phyloP scores from a whole-genome alignment of 2,329 filamentous ascomycete genomes.

The Colletotrichum agaves region DNA sequence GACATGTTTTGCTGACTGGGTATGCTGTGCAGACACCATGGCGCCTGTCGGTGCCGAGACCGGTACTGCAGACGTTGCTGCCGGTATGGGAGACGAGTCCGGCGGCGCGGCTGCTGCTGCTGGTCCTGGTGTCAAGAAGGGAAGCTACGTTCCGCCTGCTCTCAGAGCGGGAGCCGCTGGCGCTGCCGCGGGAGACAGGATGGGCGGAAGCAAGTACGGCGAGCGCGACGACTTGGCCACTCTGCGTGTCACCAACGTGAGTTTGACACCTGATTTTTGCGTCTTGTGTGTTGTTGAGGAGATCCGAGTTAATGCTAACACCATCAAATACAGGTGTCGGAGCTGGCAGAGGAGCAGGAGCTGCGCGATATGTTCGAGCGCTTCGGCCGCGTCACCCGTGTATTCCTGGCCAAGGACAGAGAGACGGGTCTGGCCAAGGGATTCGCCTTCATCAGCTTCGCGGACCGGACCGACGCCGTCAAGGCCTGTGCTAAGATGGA shows the following conservation, averaged over 20 bases:
- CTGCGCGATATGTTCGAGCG: constrained; percentile 98
- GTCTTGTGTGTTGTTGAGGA: constrained; percentile 38
- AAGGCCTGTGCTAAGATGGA: constrained; percentile 98
- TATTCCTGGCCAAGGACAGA: constrained; percentile 97
- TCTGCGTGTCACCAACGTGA: constrained; percentile 95
- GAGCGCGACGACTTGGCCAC: constrained; percentile 97
- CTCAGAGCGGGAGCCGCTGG: constrained; percentile 76
- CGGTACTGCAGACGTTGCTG: constrained; percentile 63
- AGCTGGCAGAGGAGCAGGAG: constrained; percentile 96
- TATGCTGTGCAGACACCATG: constrained; percentile 79
- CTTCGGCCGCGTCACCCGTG: constrained; percentile 94
- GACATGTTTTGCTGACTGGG: background rate
- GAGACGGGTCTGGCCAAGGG: constrained; percentile 97
- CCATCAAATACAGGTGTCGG: constrained; percentile 75
- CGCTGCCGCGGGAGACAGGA: constrained; percentile 77
- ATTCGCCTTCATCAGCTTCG: constrained; percentile 98
- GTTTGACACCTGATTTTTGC: constrained; percentile 49
- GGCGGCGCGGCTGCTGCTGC: constrained; percentile 63
- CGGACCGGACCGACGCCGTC: constrained; percentile 87
- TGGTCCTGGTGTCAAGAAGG: constrained; percentile 74
- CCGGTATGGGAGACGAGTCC: constrained; percentile 63
- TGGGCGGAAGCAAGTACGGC: constrained; percentile 83
- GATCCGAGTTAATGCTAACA: constrained; percentile 26
- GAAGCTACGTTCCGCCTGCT: constrained; percentile 94
- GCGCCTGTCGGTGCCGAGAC: constrained; percentile 77